Percentiles rank a stretch among this genome's conserved stretches.
Conservation (phyloP, 768 basidiomycete species). For the Tephrocybe sp. region DNA sequence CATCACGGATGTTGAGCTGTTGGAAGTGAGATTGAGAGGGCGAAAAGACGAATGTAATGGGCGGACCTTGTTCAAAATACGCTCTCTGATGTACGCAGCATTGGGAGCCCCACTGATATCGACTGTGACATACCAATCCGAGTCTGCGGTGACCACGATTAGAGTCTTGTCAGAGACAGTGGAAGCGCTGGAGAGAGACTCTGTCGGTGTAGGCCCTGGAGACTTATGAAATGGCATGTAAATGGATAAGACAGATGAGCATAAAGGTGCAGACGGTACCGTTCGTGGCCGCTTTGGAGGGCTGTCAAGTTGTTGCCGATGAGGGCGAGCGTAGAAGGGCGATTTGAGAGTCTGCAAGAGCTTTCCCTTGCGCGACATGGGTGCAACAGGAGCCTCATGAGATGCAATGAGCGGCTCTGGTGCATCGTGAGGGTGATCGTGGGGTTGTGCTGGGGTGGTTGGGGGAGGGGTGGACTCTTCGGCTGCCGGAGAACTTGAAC, state of each 20-base stretch:
- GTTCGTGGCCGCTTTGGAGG: slow-evolving; percentile 31
- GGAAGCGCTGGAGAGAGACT: slow-evolving; percentile 31
- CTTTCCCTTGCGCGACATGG: slow-evolving; percentile 32
- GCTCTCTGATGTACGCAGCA: slow-evolving; percentile 73
- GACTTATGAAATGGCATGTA: slow-evolving; percentile 28
- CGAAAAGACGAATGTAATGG: slow-evolving; percentile 5
- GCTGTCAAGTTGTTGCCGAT: slow-evolving; percentile 17
- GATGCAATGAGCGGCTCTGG: slow-evolving; percentile 27
- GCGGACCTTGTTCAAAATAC: slow-evolving; percentile 76
- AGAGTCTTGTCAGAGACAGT: slow-evolving; percentile 38
- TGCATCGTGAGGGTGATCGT: slow-evolving; percentile 37
- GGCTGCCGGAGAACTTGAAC: slow-evolving; percentile 58
- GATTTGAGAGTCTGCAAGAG: slow-evolving; percentile 33
- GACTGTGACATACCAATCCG: slow-evolving; percentile 73
- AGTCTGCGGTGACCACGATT: slow-evolving; percentile 75
- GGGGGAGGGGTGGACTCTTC: slow-evolving; percentile 74
- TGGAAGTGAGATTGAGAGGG: slow-evolving; percentile 11
- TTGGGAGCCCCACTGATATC: slow-evolving; percentile 66
- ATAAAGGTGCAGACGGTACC: slow-evolving; percentile 25
- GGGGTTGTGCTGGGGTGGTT: slow-evolving; percentile 56
- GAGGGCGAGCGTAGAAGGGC: slow-evolving; percentile 28
- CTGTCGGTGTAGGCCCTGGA: slow-evolving; percentile 35
- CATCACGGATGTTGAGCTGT: slow-evolving; percentile 80
- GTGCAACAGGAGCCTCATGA: slow-evolving; percentile 18
- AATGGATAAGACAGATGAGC: slow-evolving; percentile 23